Evolutionary conservation across 495 filamentous ascomycete species (phyloP).

Genomic region (Aspergillus indologenus): DNA sequence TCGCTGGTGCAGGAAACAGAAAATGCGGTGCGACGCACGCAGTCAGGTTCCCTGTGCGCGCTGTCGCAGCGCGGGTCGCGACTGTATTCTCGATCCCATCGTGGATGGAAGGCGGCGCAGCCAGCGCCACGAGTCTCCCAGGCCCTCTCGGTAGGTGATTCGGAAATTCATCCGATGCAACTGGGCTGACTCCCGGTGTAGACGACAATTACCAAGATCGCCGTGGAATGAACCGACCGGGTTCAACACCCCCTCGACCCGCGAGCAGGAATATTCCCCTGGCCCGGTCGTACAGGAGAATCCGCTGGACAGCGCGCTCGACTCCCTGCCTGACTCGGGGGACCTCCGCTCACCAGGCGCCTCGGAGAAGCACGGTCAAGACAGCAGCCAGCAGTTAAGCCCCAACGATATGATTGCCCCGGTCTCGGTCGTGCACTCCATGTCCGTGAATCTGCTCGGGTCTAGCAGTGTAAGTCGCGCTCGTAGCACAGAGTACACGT

Average conservation of each 20-base stretch:
- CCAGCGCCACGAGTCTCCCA: conserved; percentile 18
- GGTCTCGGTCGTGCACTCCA: conserved; percentile 38
- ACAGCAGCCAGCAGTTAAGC: conserved; percentile 39
- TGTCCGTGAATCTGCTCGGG: conserved; percentile 43
- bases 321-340: conserved; percentile 27
- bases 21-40: conserved; percentile 45
- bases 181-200: conserved; percentile 7
- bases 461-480: conserved; percentile 29
- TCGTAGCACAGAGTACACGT: not conserved
- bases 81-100: conserved; percentile 42
- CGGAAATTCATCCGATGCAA: not conserved
- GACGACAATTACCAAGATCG: conserved; percentile 22
- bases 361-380: conserved; percentile 28
- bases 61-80: conserved; percentile 36
- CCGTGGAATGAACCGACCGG: conserved; percentile 28
- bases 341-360: conserved; percentile 27
- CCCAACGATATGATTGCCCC: conserved; percentile 46
- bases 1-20: conserved; percentile 41
- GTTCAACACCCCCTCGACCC: conserved; percentile 28
- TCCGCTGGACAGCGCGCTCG: conserved; percentile 26
- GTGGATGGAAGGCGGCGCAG: conserved; percentile 25
- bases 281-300: conserved; percentile 21
- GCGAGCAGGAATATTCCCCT: conserved; percentile 34
- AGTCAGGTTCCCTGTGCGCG: conserved; percentile 42
- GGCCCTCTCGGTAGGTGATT: not conserved